Base-by-base conservation (phyloP, 2,329 filamentous ascomycete genomes). In the Mycosphaerella sp. region DNA sequence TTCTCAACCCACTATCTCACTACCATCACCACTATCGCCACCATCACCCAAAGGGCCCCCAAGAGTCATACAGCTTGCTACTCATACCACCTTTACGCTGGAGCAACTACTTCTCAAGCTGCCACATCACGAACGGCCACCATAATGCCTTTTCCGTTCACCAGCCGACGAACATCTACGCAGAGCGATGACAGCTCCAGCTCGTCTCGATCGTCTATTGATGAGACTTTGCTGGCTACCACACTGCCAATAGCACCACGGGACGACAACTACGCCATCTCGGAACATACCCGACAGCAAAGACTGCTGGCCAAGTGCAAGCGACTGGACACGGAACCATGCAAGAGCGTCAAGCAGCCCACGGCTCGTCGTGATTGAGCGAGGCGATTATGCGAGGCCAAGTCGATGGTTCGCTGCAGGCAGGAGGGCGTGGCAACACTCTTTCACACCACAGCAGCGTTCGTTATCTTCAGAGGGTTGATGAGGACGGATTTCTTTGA, bases 181-280 rank as follows among this genome's bases (percentile, higher is more conserved):
- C 41, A 37, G 46, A 60, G 61, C 54, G 43, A 50, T 13, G 35
- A 57, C 50, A 63, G 60, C 53, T 50, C 56, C 25, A 53, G 18
- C 48, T 62, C 61, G 16, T 59, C 59, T 18, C 51, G 46, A 17
- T 60, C 59, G 3, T 59, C 59, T 6, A 44, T 63, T 8, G 58
- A 64, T 36, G 40, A 53, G 32, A 55, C 51, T 10, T 43, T 66
- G 27, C 50, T 57, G 37, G 45, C 54, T 1, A 62, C 55, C 21
- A 66, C 60, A 4, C 54, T 65, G 4, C 64, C 64, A 8, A 49
- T 66, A 28, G 64, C 62, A 6, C 64, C 64, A 10, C 53, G 64
- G 12, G 61, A 66, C 46, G 63, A 65, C 53, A 53, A 65, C 54
- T 64, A 54, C 57, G 60, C 57, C 50, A 63, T 66, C 57, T 56